A percentile compares a stretch with the other conserved stretches of the same genome.
These are phyloP conservation scores for Ophiobolus disseminans DNA, from an alignment of 2,329 filamentous ascomycete genomes.

Conservation along the genomic window DNA sequence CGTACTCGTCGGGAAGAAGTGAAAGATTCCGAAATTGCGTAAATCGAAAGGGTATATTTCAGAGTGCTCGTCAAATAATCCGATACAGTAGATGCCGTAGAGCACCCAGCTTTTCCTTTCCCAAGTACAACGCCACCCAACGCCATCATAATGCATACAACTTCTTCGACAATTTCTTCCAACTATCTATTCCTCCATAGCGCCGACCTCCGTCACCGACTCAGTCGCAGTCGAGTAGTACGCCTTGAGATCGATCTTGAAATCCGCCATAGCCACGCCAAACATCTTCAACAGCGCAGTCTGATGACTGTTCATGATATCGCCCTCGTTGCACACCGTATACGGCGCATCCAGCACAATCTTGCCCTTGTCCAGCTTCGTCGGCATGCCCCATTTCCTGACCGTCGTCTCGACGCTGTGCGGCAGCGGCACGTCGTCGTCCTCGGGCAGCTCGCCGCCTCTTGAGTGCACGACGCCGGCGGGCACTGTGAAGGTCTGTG, in stretches of 20 bases:
- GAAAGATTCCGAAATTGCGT: not conserved
- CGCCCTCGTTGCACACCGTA: constrained; percentile 82
- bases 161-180: not conserved
- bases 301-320: constrained; percentile 87
- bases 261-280: constrained; percentile 87
- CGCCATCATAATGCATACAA: constrained; percentile 33
- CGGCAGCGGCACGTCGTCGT: constrained; percentile 85
- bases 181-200: constrained; percentile 52
- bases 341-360: constrained; percentile 78
- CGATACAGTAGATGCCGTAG: constrained; percentile 12
- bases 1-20: not conserved
- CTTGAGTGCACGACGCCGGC: constrained; percentile 79
- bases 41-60: constrained; percentile 38
- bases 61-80: constrained; percentile 20
- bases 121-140: constrained; percentile 27
- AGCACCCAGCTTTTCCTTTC: constrained; percentile 26
- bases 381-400: constrained; percentile 87
- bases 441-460: constrained; percentile 78
- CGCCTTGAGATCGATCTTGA: constrained; percentile 80
- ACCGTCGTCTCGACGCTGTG: constrained; percentile 91
- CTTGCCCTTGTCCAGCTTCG: constrained; percentile 84
- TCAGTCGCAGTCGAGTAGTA: constrained; percentile 52
- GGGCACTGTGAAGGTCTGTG: constrained; percentile 80
- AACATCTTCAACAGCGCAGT: constrained; percentile 94
- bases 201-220: constrained; percentile 60